Evolutionary conservation across 805 yeast genomes (phyloP), one percentile per base, ranked within the genome.

Genomic region (Saturnispora sanitii): DNA sequence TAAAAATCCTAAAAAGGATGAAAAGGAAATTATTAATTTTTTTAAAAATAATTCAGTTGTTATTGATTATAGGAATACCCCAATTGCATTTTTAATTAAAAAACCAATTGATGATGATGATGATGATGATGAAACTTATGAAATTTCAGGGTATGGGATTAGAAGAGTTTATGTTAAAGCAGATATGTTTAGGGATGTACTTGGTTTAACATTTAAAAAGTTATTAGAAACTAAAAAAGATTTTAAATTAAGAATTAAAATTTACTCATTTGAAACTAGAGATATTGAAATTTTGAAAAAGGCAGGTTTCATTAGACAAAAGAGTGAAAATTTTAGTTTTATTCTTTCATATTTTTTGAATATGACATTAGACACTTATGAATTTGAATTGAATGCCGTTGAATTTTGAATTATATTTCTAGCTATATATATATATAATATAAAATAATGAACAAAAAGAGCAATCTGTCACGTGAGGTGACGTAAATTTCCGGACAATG

Each of bases 161-260:
- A 73, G 87, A 59, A 73, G 74, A 52, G 87, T 81, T 2, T 82
- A 82, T 55, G 57, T 71, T 19, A 69, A 67, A 45, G 74, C 80
- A 8, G 86, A 82, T 19, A 70, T 83, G 38, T 67, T 80, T 15
- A 67, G 68, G 33, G 82, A 82, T 49, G 63, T 83, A 43, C 48
- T 82, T 11, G 43, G 43, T 4, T 36, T 41, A 21, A 18, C 43
- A 6, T 36, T 47, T 8, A 40, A 33, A 20, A 33, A 42, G n/a
- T 36, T 42, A 18, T 9, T 43, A 12, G 61, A 57, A 11, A 52
- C 58, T 16, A 58, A 61, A 20, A 42, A 57, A 16, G 49, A 58
- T 7, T 35, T 62, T 70, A 48, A 62, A 60, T n/a, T 39, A 7
- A 28, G 26, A 9, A 17, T 21, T 11, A 38, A 41, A 28, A 25